Conservation (phyloP, 345 rosid species). For the rapeseed (Brassica napus) region Da-Ae NC_063440.1:7383501-7384000, state of each 20-base stretch:
- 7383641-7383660: too few relatives aligned
- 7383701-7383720: neutral
- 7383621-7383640: too few relatives aligned
- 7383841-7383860: neutral
- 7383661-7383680: neutral
- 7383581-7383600: too few relatives aligned
- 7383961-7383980: conserved; percentile 47
- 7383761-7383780: conserved; percentile 35
- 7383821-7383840: conserved; percentile 27
- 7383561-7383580: too few relatives aligned
- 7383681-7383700: neutral
- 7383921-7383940: conserved; percentile 46
- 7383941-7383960: conserved; percentile 20
- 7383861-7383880: conserved; percentile 9
- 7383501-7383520: too few relatives aligned
- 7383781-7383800: conserved; percentile 12
- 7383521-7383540: too few relatives aligned
- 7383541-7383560: too few relatives aligned
- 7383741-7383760: neutral
- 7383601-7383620: too few relatives aligned
- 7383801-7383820: conserved; percentile 29
- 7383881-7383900: conserved; percentile 33
- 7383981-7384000: conserved; percentile 66
- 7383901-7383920: conserved; percentile 65
- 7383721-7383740: neutral